A percentile compares a stretch with the other conserved stretches of the same genome.
phyloP scores from a whole-genome alignment of 2,329 filamentous ascomycete species.

The Diaporthe sp. region DNA sequence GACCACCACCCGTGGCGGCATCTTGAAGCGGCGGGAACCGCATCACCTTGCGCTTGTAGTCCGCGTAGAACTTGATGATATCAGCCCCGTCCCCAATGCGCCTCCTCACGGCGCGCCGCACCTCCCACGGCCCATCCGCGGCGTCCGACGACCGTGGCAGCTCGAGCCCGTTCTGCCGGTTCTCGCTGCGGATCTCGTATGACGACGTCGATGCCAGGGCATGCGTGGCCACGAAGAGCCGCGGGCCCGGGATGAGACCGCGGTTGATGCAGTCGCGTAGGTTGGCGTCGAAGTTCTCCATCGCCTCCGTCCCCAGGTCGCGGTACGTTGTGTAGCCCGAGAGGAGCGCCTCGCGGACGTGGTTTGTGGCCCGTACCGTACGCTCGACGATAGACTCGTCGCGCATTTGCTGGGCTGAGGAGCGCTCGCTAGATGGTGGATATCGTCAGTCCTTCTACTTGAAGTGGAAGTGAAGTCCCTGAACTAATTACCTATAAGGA shows the following conservation, averaged over 20 bases:
- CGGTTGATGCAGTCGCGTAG: constrained; percentile 68
- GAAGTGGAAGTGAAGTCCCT: constrained; percentile 31
- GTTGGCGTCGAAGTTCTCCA: constrained; percentile 64
- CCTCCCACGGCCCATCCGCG: constrained; percentile 63
- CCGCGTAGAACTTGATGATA: constrained; percentile 65
- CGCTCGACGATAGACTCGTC: constrained; percentile 72
- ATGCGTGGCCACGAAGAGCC: constrained; percentile 69
- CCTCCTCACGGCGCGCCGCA: constrained; percentile 61
- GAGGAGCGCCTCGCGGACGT: constrained; percentile 65
- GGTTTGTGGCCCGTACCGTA: constrained; percentile 66
- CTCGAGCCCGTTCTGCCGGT: constrained; percentile 51
- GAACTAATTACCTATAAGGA: constrained; percentile 55
- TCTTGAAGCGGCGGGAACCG: constrained; percentile 56
- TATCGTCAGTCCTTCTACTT: constrained; percentile 14
- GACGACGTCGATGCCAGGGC: constrained; percentile 64
- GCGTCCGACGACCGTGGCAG: constrained; percentile 57
- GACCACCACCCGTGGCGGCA: constrained; percentile 44
- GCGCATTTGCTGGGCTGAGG: constrained; percentile 64
- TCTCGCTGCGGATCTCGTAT: constrained; percentile 65
- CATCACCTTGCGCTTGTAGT: constrained; percentile 61
- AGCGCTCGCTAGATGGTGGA: constrained; percentile 52
- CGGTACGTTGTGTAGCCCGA: constrained; percentile 73
- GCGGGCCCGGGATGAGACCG: constrained; percentile 66
- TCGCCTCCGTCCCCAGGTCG: constrained; percentile 68
- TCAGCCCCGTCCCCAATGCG: constrained; percentile 64